Percentiles rank a stretch among this genome's conserved stretches.
These are phyloP conservation scores for Penicillium oxalicum DNA, from an alignment of 2,329 filamentous ascomycete species.

Conservation along the genomic window DNA sequence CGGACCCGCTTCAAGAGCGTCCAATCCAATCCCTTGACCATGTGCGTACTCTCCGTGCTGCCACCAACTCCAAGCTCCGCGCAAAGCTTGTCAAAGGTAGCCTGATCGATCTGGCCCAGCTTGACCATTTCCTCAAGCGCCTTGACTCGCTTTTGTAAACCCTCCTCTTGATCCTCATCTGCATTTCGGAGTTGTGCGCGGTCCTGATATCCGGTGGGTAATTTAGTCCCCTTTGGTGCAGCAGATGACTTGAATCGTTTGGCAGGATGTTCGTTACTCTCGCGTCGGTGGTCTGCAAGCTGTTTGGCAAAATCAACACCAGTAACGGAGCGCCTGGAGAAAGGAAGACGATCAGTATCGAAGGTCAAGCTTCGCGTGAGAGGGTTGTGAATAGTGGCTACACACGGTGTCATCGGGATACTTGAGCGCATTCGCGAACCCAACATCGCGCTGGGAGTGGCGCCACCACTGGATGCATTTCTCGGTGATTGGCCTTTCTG, in stretches of 20 bases:
- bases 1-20: constrained; percentile 52
- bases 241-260: constrained; percentile 71
- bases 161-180: constrained; percentile 46
- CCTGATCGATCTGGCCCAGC: constrained; percentile 73
- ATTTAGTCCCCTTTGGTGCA: constrained; percentile 74
- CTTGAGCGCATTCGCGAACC: constrained; percentile 73
- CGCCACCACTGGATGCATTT: constrained; percentile 33
- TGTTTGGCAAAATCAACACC: constrained; percentile 75
- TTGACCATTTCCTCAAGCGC: constrained; percentile 77
- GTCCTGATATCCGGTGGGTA: constrained; percentile 77
- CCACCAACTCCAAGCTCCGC: constrained; percentile 72
- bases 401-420: constrained; percentile 91
- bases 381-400: constrained; percentile 12
- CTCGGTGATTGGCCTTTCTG: constrained; percentile 10
- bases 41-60: constrained; percentile 70
- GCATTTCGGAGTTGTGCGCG: constrained; percentile 61
- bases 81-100: constrained; percentile 68
- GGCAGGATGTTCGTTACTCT: constrained; percentile 46
- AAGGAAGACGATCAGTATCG: constrained; percentile 5
- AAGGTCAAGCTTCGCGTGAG: background rate
- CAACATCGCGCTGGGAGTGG: constrained; percentile 52
- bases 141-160: constrained; percentile 61
- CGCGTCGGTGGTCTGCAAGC: constrained; percentile 65
- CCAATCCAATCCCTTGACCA: constrained; percentile 89
- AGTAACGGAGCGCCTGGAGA: constrained; percentile 57